A percentile compares a stretch with the other conserved stretches of the same genome.
phyloP scores from a whole-genome alignment of 345 rosid genomes.

The Aegle marmelos region DNA sequence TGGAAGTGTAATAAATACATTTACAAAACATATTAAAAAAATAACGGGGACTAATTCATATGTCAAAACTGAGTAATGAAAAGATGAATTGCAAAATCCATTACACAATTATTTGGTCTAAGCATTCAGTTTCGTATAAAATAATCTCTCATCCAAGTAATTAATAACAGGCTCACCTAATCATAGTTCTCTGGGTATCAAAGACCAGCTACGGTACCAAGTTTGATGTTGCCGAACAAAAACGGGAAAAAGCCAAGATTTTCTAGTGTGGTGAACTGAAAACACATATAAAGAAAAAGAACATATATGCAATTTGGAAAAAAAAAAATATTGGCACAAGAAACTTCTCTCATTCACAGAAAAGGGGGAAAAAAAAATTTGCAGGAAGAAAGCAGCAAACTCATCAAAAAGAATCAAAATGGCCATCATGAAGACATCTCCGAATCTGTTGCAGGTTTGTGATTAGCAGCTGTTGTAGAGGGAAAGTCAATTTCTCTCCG shows the following conservation, averaged over 20 bases:
- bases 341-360: slow-evolving; percentile 5
- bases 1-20: neutral
- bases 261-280: neutral
- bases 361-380: neutral
- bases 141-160: slow-evolving; percentile 2
- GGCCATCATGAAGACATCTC: slow-evolving; percentile 18
- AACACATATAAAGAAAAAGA: slow-evolving; percentile 1
- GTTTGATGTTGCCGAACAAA: neutral
- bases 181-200: neutral
- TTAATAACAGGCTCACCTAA: slow-evolving; percentile 4
- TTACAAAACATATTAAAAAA: neutral
- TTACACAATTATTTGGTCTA: neutral
- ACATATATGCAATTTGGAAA: neutral
- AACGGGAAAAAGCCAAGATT: slow-evolving; percentile 3
- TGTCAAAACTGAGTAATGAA: neutral
- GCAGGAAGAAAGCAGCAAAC: neutral
- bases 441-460: slow-evolving; percentile 20
- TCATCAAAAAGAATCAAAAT: neutral
- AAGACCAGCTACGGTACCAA: neutral
- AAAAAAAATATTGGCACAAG: slow-evolving; percentile 14
- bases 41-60: neutral
- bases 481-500: slow-evolving; percentile 55
- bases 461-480: slow-evolving; percentile 22
- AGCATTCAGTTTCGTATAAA: neutral
- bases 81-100: neutral